A percentile compares a stretch with the other conserved stretches of the same genome.
Conservation (phyloP, 2,329 filamentous ascomycete species). For the Sclerotinia sclerotiorum region DNA sequence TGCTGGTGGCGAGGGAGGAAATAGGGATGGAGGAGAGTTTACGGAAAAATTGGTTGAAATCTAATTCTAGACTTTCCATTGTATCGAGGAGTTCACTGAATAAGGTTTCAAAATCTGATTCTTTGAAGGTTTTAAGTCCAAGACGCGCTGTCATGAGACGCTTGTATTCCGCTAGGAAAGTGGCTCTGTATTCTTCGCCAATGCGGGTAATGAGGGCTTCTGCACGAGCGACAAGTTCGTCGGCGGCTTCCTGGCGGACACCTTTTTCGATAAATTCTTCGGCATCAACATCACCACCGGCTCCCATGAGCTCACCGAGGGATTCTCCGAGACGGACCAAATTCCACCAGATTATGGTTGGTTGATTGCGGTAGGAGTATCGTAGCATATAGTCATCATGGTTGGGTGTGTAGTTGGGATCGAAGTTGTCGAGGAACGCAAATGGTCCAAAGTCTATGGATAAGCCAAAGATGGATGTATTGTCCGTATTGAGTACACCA, state of each 20-base stretch:
- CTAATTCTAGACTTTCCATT: constrained; percentile 77
- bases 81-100: constrained; percentile 82
- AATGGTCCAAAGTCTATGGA: constrained; percentile 96
- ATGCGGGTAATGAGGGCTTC: constrained; percentile 78
- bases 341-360: constrained; percentile 98
- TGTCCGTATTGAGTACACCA: constrained; percentile 95
- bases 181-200: constrained; percentile 83
- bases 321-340: constrained; percentile 87
- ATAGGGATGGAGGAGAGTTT: constrained; percentile 66
- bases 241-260: constrained; percentile 65
- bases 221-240: constrained; percentile 72
- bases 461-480: constrained; percentile 86
- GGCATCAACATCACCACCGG: constrained; percentile 70
- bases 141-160: constrained; percentile 77
- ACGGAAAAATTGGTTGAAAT: constrained; percentile 94
- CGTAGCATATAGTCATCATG: constrained; percentile 87
- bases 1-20: constrained; percentile 62
- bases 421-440: constrained; percentile 96
- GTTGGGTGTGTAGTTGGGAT: constrained; percentile 92
- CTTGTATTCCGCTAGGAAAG: constrained; percentile 89
- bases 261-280: constrained; percentile 70
- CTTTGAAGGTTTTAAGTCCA: constrained; percentile 68
- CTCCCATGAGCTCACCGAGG: constrained; percentile 82
- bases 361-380: constrained; percentile 92
- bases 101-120: constrained; percentile 74